These are phyloP conservation scores for Flaveria floridana DNA, from an alignment of 140 eudicot genomes.

Conservation along the genomic window DNA sequence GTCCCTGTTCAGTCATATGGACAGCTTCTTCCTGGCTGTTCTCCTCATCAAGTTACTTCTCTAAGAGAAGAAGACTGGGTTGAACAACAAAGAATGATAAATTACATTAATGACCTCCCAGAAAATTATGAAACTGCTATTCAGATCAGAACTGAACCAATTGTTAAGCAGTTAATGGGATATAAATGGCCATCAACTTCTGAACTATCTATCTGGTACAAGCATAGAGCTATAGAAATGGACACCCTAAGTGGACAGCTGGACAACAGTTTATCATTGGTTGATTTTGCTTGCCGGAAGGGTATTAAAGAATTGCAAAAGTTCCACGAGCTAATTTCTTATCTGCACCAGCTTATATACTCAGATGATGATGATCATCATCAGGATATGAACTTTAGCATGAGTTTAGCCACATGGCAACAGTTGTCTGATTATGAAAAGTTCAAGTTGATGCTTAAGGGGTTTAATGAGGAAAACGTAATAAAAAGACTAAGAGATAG, in stretches of 20 bases:
- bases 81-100: constrained; percentile 66
- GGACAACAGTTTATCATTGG: constrained; percentile 71
- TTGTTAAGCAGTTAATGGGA: constrained; percentile 49
- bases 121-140: constrained; percentile 41
- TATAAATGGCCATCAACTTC: constrained; percentile 68
- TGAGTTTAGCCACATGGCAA: constrained; percentile 76
- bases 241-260: constrained; percentile 89
- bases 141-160: constrained; percentile 71
- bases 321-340: constrained; percentile 60
- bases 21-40: constrained; percentile 84
- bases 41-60: constrained; percentile 57
- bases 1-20: constrained; percentile 80
- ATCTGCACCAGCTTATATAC: constrained; percentile 78
- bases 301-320: constrained; percentile 64
- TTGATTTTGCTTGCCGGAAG: constrained; percentile 73
- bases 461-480: constrained; percentile 68
- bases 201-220: constrained; percentile 77
- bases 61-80: constrained; percentile 95
- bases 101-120: constrained; percentile 42
- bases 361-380: constrained; percentile 54
- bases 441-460: constrained; percentile 74
- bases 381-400: constrained; percentile 49
- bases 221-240: constrained; percentile 75
- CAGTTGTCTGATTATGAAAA: constrained; percentile 78
- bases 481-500: constrained; percentile 50